Evolutionary conservation across 169 alveolate genomes (phyloP), one percentile per base, ranked within the genome.

Genomic region (Cryptosporidium sp.): DNA sequence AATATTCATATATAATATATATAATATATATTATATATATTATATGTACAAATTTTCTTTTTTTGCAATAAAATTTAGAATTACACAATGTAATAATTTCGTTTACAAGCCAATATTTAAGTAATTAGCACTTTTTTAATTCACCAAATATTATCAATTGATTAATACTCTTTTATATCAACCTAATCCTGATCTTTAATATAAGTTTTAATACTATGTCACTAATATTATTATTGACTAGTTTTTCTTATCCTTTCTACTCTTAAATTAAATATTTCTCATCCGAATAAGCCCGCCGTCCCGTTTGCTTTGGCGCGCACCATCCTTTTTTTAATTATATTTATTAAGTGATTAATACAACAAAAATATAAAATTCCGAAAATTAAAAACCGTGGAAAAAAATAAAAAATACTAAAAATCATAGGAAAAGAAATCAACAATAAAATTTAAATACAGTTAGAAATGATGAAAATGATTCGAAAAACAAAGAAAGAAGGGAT

Each of bases 211-310:
- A 48, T 48, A 48, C 55, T 14, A 48, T 45, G 9, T 48, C 14
- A 48, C 55, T 48, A 48, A 48, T 48, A 48, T 48, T 48, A 14
- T 48, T 48, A 48, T 48, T 48, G 55, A 48, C 55, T 48, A 16
- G 55, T 33, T 65, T 29, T 33, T 65, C 71, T 65, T 37, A 29
- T n/a, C 48, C 71, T 65, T 65, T 10, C 2, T 31, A 55, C 67
- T 55, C 67, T 21, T 55, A 18, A 55, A 55, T 21, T 55, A 51
- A 51, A 3, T 52, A 55, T 21, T 55, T 55, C 67, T 55, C 67
- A 55, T 55, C 16, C 37, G 1, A n/a, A 1, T 5, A n/a, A 35
- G 71, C 71, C 71, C 71, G 71, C 71, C 71, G 71, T 65, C 71
- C 71, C 71, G 71, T 65, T 18, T n/a, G n/a, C 12, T 31, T 33